A percentile compares a stretch with the other conserved stretches of the same genome.
phyloP scores from a whole-genome alignment of 1,139 yeast genomes.

The Debaryomyces robertsiae region DNA sequence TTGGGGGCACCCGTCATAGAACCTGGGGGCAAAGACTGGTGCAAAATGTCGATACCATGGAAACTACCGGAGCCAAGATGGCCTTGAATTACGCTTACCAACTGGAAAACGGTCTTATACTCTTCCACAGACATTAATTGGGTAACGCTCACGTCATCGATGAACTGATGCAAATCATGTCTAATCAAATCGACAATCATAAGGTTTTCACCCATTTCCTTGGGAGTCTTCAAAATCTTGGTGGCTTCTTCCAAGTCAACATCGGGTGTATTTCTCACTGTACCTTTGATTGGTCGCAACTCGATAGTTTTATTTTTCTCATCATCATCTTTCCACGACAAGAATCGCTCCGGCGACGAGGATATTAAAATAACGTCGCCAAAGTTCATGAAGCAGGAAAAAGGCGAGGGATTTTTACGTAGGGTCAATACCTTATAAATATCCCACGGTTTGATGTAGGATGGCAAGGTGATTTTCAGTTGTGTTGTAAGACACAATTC shows the following conservation, averaged over 20 bases:
- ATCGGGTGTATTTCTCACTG: slow-evolving; percentile 67
- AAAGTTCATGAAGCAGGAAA: slow-evolving; percentile 77
- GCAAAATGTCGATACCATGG: slow-evolving; percentile 76
- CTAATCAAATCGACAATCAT: slow-evolving; percentile 97
- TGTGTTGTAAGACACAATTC: slow-evolving; percentile 89
- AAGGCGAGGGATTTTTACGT: slow-evolving; percentile 85
- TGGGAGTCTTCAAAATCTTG: slow-evolving; percentile 72
- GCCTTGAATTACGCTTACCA: slow-evolving; percentile 88
- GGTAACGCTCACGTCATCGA: slow-evolving; percentile 68
- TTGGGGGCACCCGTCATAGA: slow-evolving; percentile 99
- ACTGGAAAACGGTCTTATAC: slow-evolving; percentile 84
- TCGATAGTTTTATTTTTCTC: slow-evolving; percentile 54
- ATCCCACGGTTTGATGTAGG: slow-evolving; percentile 64
- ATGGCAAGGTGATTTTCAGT: slow-evolving; percentile 59
- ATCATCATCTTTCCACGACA: slow-evolving; percentile 62
- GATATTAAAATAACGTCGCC: slow-evolving; percentile 74
- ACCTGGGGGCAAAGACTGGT: slow-evolving; percentile 90
- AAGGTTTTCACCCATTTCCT: slow-evolving; percentile 92
- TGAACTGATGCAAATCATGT: slow-evolving; percentile 78
- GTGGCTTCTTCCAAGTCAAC: slow-evolving; percentile 63
- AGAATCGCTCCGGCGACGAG: slow-evolving; percentile 92
- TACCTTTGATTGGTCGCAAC: slow-evolving; percentile 94
- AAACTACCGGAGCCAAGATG: slow-evolving; percentile 42
- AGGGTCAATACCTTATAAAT: slow-evolving; percentile 71
- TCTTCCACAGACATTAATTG: slow-evolving; percentile 92